phyloP scores from a whole-genome alignment of 2,329 filamentous ascomycete genomes.

The Neonectria neomacrospora region DNA sequence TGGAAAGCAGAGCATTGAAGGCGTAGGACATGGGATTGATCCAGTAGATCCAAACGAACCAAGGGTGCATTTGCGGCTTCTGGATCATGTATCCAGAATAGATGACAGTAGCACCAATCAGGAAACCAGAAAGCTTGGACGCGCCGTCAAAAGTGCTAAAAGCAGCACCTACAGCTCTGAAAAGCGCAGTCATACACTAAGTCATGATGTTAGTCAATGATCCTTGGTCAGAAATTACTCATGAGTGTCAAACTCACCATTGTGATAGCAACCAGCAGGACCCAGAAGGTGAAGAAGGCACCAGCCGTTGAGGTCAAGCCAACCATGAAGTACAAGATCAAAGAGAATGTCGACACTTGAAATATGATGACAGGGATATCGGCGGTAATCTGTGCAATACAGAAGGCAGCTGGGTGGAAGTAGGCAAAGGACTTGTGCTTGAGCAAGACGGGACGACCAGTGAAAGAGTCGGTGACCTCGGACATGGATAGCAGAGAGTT shows the following conservation, averaged over 20 bases:
- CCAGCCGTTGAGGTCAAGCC: conserved; percentile 62
- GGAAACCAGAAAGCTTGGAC: conserved; percentile 65
- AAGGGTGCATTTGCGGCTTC: conserved; percentile 70
- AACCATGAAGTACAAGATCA: conserved; percentile 74
- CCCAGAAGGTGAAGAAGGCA: conserved; percentile 72
- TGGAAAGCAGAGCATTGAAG: conserved; percentile 75
- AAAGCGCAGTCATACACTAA: conserved; percentile 67
- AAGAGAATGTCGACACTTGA: conserved; percentile 66
- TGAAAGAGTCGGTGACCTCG: conserved; percentile 73
- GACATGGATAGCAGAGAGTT: conserved; percentile 72
- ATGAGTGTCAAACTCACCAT: conserved; percentile 54
- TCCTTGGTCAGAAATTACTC: background rate
- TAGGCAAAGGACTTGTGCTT: conserved; percentile 69
- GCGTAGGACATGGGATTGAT: conserved; percentile 75
- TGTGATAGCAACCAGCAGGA: conserved; percentile 61
- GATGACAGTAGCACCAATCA: conserved; percentile 64
- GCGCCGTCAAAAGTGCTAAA: conserved; percentile 69
- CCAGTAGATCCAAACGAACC: conserved; percentile 73
- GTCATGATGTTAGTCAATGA: conserved; percentile 7
- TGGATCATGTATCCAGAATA: conserved; percentile 74
- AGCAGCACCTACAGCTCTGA: conserved; percentile 65
- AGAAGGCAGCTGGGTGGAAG: conserved; percentile 68
- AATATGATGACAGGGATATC: conserved; percentile 67
- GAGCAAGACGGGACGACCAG: conserved; percentile 66
- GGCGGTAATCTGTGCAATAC: conserved; percentile 66